Conservation (phyloP, 352 stramenopile genomes). For the Phytophthora pini region DNA sequence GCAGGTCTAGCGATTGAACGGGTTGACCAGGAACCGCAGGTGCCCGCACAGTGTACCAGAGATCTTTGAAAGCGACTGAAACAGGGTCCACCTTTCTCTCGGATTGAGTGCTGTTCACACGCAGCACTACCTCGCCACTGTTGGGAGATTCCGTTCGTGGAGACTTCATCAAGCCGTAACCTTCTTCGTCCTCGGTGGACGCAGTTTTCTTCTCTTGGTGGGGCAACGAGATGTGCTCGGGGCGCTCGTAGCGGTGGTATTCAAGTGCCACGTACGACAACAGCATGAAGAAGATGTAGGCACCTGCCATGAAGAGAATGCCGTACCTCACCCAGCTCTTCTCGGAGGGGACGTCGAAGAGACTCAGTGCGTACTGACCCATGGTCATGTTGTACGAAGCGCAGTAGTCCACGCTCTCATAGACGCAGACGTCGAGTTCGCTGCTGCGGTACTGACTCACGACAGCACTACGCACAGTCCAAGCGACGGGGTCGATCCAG, state of each 20-base stretch:
- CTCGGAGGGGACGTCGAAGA: conserved; percentile 55
- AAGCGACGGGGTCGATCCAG: conserved; percentile 74
- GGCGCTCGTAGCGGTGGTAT: conserved; percentile 66
- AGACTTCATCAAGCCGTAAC: conserved; percentile 38
- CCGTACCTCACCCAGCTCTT: conserved; percentile 53
- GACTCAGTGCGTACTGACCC: conserved; percentile 53
- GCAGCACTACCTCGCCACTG: conserved; percentile 34
- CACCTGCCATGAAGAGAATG: conserved; percentile 50
- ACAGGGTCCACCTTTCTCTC: conserved; percentile 45
- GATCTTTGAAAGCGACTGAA: conserved; percentile 60
- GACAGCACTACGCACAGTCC: conserved; percentile 51
- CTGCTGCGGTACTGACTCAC: conserved; percentile 56
- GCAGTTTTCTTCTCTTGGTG: conserved; percentile 24
- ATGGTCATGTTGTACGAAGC: conserved; percentile 46
- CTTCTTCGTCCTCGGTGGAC: conserved; percentile 8
- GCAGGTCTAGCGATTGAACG: conserved; percentile 46
- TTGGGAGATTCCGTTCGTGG: conserved; percentile 20
- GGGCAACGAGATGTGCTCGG: conserved; percentile 49
- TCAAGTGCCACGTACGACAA: conserved; percentile 58
- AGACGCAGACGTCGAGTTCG: conserved; percentile 45
- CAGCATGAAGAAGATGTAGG: conserved; percentile 66
- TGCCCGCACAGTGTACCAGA: conserved; percentile 64
- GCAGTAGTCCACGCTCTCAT: conserved; percentile 54
- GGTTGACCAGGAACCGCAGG: conserved; percentile 42
- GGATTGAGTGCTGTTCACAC: conserved; percentile 24